Evolutionary conservation across 73 alveolate genomes (phyloP).

Genomic region (Paramecium tetraurelia): DNA sequence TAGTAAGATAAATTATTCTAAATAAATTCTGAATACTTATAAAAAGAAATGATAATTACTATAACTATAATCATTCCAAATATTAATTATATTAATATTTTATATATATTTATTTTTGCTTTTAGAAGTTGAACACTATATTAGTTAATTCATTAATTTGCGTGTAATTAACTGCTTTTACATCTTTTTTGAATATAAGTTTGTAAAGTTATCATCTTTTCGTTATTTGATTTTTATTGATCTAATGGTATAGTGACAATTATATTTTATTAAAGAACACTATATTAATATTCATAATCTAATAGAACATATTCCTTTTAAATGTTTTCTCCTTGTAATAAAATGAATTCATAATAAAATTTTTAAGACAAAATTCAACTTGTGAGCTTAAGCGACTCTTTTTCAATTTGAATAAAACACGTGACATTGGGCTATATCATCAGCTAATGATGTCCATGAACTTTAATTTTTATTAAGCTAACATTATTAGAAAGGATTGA

Average conservation of each 20-base stretch:
- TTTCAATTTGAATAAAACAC: background rate
- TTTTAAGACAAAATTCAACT: background rate
- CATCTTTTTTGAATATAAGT: too few species aligned
- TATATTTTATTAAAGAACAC: background rate
- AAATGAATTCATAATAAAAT: background rate
- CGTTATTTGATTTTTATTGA: background rate
- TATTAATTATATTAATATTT: background rate
- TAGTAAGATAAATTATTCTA: background rate
- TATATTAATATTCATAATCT: background rate
- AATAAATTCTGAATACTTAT: background rate
- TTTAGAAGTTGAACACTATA: too few species aligned
- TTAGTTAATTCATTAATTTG: too few species aligned
- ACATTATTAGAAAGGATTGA: background rate
- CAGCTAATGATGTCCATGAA: background rate
- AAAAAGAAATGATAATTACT: slow-evolving; percentile 1
- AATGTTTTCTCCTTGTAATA: background rate
- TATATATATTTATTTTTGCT: too few species aligned
- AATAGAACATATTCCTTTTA: background rate
- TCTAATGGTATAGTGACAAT: background rate
- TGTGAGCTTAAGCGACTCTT: background rate
- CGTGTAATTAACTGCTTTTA: too few species aligned
- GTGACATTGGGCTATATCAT: background rate
- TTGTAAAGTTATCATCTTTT: too few species aligned
- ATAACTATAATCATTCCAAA: background rate
- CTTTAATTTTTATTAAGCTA: background rate